A percentile compares a stretch with the other conserved stretches of the same genome.
These are phyloP conservation scores for Xylaria telfairii DNA, from an alignment of 495 filamentous ascomycete genomes.

Conservation along the genomic window DNA sequence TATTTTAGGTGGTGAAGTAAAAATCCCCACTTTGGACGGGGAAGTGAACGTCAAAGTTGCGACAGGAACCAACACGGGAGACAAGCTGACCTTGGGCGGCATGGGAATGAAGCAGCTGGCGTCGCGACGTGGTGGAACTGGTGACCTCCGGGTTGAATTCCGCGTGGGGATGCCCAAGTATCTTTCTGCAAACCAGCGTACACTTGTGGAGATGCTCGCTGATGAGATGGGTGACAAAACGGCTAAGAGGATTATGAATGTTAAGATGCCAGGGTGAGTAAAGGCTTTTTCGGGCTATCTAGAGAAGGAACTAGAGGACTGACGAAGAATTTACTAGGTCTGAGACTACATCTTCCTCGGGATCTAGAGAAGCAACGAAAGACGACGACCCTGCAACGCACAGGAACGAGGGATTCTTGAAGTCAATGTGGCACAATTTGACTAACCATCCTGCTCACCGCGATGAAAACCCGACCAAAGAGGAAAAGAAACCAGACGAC, in stretches of 20 bases:
- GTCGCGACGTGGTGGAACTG: constrained; percentile 59
- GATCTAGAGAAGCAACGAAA: constrained; percentile 28
- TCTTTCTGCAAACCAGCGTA: constrained; percentile 84
- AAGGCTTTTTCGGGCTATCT: not conserved
- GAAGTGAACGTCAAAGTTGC: constrained; percentile 86
- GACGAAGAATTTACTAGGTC: constrained; percentile 7
- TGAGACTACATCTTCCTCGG: constrained; percentile 7
- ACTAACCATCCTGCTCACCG: constrained; percentile 72
- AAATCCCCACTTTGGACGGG: constrained; percentile 86
- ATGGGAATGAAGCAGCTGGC: constrained; percentile 90
- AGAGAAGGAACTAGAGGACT: not conserved
- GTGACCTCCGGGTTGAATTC: constrained; percentile 92
- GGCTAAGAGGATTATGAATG: constrained; percentile 87
- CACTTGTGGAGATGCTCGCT: constrained; percentile 90
- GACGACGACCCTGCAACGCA: constrained; percentile 52
- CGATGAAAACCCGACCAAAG: constrained; percentile 34
- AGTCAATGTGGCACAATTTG: constrained; percentile 85
- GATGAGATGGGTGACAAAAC: constrained; percentile 92
- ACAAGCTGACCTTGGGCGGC: constrained; percentile 82
- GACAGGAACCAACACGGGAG: constrained; percentile 90
- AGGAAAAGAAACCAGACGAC: constrained; percentile 36
- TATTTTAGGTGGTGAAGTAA: constrained; percentile 86
- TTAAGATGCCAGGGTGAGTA: constrained; percentile 46
- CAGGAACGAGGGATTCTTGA: constrained; percentile 84
- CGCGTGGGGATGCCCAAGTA: constrained; percentile 95